Evolutionary conservation across 306 rosid genomes (phyloP).

Genomic region (Sphenostylis stenocarpa): DNA sequence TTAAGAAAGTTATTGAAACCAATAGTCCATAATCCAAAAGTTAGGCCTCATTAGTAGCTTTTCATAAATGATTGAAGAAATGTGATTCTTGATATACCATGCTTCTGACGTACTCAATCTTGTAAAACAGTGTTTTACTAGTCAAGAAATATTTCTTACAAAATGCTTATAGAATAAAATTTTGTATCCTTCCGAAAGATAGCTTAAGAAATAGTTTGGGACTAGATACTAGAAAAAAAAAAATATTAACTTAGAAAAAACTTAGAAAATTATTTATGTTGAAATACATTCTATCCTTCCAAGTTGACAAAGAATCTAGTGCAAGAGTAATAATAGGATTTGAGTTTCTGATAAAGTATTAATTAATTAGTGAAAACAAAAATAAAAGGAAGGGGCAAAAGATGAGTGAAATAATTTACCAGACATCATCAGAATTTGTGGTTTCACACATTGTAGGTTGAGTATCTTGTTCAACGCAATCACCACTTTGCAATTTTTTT

Average conservation of each 20-base stretch:
- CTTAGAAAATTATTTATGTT: background rate
- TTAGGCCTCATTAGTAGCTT: background rate
- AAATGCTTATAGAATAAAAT: conserved; percentile 20
- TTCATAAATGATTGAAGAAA: background rate
- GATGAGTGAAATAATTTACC: conserved; percentile 46
- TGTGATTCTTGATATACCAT: background rate
- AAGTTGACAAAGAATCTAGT: conserved; percentile 15
- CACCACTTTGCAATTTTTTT: conserved; percentile 48
- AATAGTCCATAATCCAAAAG: conserved; percentile 14
- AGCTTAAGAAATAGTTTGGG: background rate
- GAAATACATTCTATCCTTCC: conserved; percentile 2
- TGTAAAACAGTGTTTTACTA: conserved; percentile 10
- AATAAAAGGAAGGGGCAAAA: background rate
- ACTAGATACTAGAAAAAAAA: background rate
- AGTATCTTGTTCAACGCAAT: conserved; percentile 47
- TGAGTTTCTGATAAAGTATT: conserved; percentile 3
- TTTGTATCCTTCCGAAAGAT: conserved; percentile 4
- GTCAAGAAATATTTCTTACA: conserved; percentile 20
- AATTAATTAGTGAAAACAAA: background rate
- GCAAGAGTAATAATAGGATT: conserved; percentile 4
- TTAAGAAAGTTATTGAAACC: conserved; percentile 28
- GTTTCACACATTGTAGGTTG: conserved; percentile 50
- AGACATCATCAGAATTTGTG: conserved; percentile 45
- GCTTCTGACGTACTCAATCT: background rate
- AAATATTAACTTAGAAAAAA: background rate